Conservation (phyloP, 2,329 filamentous ascomycete species). For the Karstenula rhodostoma region DNA sequence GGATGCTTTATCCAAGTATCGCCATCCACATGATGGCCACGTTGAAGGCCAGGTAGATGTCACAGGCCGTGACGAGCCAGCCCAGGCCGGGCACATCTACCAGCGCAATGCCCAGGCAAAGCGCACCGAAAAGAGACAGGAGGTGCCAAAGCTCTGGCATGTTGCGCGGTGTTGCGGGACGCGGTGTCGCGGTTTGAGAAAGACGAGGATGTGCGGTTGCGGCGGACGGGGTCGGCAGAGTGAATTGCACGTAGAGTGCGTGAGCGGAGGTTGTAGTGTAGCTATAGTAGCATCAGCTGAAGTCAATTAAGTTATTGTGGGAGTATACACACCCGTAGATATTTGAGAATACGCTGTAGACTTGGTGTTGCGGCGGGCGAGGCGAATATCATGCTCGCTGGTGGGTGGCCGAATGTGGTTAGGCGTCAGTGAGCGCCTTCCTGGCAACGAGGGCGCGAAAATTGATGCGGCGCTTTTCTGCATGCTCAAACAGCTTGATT, state of each 20-base stretch:
- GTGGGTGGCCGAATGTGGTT: neutral
- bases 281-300: neutral
- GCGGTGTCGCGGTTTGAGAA: neutral
- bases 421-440: constrained; percentile 1
- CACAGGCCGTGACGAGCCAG: neutral
- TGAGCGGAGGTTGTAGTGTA: neutral
- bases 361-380: neutral
- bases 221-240: neutral
- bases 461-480: neutral
- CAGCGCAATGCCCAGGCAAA: neutral
- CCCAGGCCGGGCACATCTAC: neutral
- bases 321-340: neutral
- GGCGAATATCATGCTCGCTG: neutral
- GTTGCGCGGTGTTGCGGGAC: too few species aligned
- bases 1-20: neutral
- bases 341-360: neutral
- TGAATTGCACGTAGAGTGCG: neutral
- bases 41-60: neutral
- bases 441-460: neutral
- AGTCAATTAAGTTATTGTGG: neutral
- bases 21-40: neutral
- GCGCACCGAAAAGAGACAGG: neutral
- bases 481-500: neutral
- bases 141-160: neutral
- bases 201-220: neutral